These are phyloP conservation scores for Ogataea saltuana DNA, from an alignment of 805 yeast genomes.

Conservation along the genomic window DNA sequence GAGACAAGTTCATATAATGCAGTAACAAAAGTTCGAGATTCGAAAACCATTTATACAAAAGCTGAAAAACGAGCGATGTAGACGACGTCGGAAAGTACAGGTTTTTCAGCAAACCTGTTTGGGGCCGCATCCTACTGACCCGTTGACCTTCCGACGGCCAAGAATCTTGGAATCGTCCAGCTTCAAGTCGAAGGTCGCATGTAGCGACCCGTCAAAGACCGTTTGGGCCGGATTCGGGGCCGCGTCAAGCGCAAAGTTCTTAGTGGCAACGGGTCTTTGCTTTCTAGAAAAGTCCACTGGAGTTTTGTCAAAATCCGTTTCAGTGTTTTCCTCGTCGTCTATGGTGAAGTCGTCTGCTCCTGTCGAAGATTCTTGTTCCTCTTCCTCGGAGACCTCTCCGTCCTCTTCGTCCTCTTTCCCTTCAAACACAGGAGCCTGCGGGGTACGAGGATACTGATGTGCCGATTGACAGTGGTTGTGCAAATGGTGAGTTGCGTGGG, in stretches of 20 bases:
- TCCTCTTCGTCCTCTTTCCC: conserved; percentile 14
- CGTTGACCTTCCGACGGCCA: conserved; percentile 48
- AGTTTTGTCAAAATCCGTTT: conserved; percentile 19
- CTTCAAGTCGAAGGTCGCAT: conserved; percentile 51
- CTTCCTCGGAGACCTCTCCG: too few relatives aligned
- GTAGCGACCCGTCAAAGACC: conserved; percentile 13
- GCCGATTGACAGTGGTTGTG: too few relatives aligned
- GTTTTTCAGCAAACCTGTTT: neutral
- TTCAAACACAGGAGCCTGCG: conserved; percentile 16
- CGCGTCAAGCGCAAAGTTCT: conserved; percentile 12
- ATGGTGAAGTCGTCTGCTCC: conserved; percentile 8
- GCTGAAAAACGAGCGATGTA: too few relatives aligned
- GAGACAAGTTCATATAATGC: neutral
- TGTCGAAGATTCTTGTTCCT: conserved; percentile 3
- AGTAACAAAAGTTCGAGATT: too few relatives aligned
- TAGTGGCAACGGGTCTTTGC: conserved; percentile 16
- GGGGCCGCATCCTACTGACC: conserved; percentile 25
- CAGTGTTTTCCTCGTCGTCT: conserved; percentile 14
- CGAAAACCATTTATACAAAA: too few relatives aligned
- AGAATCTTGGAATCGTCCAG: conserved; percentile 65
- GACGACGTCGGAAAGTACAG: too few relatives aligned
- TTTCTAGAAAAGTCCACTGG: conserved; percentile 10
- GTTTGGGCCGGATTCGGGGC: neutral
- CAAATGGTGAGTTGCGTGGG: too few relatives aligned
- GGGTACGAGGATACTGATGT: conserved; percentile 22